Percentiles rank a stretch among this genome's conserved stretches.
These are phyloP conservation scores for Fusarium citri DNA, from an alignment of 2,329 filamentous ascomycete species.

Conservation along the genomic window DNA sequence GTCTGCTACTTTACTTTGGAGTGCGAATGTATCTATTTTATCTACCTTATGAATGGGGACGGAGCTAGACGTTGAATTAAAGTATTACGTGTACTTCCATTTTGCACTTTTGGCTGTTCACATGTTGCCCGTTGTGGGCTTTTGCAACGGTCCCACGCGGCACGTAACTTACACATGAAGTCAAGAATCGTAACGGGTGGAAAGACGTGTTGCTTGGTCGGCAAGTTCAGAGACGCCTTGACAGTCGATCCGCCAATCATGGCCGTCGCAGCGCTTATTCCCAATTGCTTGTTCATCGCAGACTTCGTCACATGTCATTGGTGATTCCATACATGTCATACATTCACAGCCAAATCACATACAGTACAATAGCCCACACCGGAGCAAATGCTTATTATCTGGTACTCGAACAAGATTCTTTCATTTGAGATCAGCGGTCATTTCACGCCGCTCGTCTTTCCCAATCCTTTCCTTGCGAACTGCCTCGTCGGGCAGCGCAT, in stretches of 20 bases:
- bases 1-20: slow-evolving; percentile 41
- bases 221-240: neutral
- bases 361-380: slow-evolving; percentile 17
- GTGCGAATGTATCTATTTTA: slow-evolving; percentile 41
- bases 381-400: slow-evolving; percentile 36
- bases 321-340: neutral
- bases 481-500: slow-evolving; percentile 11
- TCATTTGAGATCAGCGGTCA: slow-evolving; percentile 28
- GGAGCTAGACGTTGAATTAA: slow-evolving; percentile 41
- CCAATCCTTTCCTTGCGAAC: slow-evolving; percentile 15
- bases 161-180: neutral
- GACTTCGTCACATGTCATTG: neutral
- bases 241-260: neutral
- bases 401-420: slow-evolving; percentile 45
- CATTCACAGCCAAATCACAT: slow-evolving; percentile 10
- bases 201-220: neutral
- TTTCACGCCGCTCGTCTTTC: slow-evolving; percentile 29
- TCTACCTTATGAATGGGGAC: slow-evolving; percentile 34
- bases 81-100: slow-evolving; percentile 39
- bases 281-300: neutral
- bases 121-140: slow-evolving; percentile 10
- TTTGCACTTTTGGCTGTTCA: neutral
- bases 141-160: slow-evolving; percentile 5
- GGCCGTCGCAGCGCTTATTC: neutral
- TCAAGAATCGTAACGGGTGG: neutral